A percentile compares a stretch with the other conserved stretches of the same genome.
phyloP scores from a whole-genome alignment of 1,139 yeast species.

The Yamadazyma triangularis region DNA sequence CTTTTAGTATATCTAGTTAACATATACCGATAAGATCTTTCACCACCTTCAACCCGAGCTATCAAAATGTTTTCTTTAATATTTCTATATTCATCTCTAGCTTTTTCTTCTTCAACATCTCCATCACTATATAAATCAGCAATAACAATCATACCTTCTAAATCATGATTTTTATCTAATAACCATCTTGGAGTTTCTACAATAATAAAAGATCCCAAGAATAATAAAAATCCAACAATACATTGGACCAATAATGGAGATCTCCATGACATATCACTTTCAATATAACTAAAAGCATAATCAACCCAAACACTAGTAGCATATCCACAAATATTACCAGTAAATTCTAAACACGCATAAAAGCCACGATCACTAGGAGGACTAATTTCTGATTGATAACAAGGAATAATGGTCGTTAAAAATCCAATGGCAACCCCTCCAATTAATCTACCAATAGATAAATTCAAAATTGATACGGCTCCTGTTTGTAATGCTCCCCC shows the following conservation, averaged over 20 bases:
- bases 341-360: constrained; percentile 86
- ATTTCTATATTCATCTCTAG: constrained; percentile 50
- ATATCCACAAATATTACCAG: constrained; percentile 87
- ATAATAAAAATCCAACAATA: constrained; percentile 64
- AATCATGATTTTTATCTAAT: constrained; percentile 81
- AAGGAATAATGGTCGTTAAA: constrained; percentile 88
- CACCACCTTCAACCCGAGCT: constrained; percentile 69
- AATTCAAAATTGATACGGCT: constrained; percentile 35
- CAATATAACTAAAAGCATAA: constrained; percentile 66
- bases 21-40: constrained; percentile 64
- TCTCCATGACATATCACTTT: constrained; percentile 62
- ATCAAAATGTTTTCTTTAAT: constrained; percentile 50
- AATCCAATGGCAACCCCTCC: constrained; percentile 89
- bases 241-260: constrained; percentile 75
- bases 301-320: constrained; percentile 89
- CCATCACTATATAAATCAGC: constrained; percentile 45
- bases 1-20: constrained; percentile 60
- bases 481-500: constrained; percentile 77
- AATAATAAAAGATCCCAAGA: constrained; percentile 68
- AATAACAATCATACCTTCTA: constrained; percentile 64
- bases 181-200: constrained; percentile 92
- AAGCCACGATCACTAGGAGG: constrained; percentile 88
- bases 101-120: constrained; percentile 55
- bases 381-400: constrained; percentile 86
- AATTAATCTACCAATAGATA: constrained; percentile 72